phyloP scores from a whole-genome alignment of 2,329 filamentous ascomycete genomes.

The Cordyceps tenuipes region DNA sequence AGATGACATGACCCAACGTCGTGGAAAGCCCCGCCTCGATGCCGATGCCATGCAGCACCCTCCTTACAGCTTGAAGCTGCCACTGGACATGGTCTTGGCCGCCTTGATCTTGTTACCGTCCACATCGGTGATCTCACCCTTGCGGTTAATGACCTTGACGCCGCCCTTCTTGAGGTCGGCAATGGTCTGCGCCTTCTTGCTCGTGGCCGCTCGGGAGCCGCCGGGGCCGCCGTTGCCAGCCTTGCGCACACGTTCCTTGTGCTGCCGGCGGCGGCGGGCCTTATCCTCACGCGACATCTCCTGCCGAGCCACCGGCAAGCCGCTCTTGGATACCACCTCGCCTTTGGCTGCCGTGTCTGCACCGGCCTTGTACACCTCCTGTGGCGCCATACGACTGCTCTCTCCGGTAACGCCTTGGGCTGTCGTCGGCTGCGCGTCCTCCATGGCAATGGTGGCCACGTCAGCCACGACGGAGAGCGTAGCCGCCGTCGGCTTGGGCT shows the following conservation, averaged over 20 bases:
- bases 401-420: slow-evolving; percentile 63
- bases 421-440: slow-evolving; percentile 84
- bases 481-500: slow-evolving; percentile 76
- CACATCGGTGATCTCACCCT: slow-evolving; percentile 76
- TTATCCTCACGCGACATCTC: slow-evolving; percentile 89
- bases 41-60: background rate
- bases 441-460: slow-evolving; percentile 86
- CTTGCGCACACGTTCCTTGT: slow-evolving; percentile 80
- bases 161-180: slow-evolving; percentile 72
- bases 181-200: slow-evolving; percentile 41
- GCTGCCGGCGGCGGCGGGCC: slow-evolving; percentile 62
- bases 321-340: slow-evolving; percentile 71
- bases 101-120: slow-evolving; percentile 67
- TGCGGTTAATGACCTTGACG: slow-evolving; percentile 86
- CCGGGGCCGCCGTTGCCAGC: slow-evolving; percentile 36
- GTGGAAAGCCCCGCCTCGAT: background rate
- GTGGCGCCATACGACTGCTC: slow-evolving; percentile 75
- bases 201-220: slow-evolving; percentile 21
- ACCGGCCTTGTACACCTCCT: slow-evolving; percentile 85
- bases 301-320: slow-evolving; percentile 67
- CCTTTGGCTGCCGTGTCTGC: slow-evolving; percentile 52
- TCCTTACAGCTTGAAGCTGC: slow-evolving; percentile 51
- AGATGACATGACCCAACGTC: background rate
- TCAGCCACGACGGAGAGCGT: slow-evolving; percentile 80
- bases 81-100: slow-evolving; percentile 42